phyloP scores from a whole-genome alignment of 2,329 filamentous ascomycete genomes.

The Claviceps monticola region DNA sequence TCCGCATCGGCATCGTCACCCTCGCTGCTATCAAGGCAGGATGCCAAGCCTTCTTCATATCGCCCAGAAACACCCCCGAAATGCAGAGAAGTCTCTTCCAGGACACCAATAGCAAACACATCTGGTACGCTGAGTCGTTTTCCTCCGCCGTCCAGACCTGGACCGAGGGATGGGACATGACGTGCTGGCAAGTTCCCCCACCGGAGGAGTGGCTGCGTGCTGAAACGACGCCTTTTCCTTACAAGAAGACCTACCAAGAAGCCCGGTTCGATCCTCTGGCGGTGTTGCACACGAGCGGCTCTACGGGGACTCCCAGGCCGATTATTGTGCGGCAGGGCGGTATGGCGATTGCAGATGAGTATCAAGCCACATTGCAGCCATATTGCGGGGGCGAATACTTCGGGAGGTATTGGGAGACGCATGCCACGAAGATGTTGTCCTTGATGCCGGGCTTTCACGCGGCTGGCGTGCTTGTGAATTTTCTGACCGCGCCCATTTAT shows the following conservation, averaged over 20 bases:
- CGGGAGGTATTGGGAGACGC: neutral
- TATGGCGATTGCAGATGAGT: slow-evolving; percentile 20
- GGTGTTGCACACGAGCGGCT: slow-evolving; percentile 7
- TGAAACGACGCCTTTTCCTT: slow-evolving; percentile 14
- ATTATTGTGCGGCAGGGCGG: slow-evolving; percentile 26
- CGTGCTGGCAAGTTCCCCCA: slow-evolving; percentile 18
- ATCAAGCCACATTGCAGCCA: slow-evolving; percentile 12
- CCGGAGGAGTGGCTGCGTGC: slow-evolving; percentile 23
- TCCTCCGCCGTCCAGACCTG: slow-evolving; percentile 6
- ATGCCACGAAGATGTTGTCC: slow-evolving; percentile 4
- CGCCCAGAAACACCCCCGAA: slow-evolving; percentile 7
- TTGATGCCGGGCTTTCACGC: slow-evolving; percentile 27
- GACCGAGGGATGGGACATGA: slow-evolving; percentile 17
- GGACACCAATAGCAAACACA: slow-evolving; percentile 25
- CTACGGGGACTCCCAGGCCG: slow-evolving; percentile 14
- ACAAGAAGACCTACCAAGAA: slow-evolving; percentile 5
- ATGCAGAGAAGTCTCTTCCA: slow-evolving; percentile 24
- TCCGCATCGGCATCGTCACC: slow-evolving; percentile 8
- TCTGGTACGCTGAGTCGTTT: slow-evolving; percentile 16
- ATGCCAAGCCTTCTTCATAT: slow-evolving; percentile 6
- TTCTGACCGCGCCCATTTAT: slow-evolving; percentile 16
- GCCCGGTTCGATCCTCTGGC: slow-evolving; percentile 5
- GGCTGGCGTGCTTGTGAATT: slow-evolving; percentile 13
- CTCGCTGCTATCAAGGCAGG: slow-evolving; percentile 7
- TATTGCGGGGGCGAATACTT: neutral